Conservation (phyloP, 768 basidiomycete species). For the Panaeolus papilionaceus region DNA sequence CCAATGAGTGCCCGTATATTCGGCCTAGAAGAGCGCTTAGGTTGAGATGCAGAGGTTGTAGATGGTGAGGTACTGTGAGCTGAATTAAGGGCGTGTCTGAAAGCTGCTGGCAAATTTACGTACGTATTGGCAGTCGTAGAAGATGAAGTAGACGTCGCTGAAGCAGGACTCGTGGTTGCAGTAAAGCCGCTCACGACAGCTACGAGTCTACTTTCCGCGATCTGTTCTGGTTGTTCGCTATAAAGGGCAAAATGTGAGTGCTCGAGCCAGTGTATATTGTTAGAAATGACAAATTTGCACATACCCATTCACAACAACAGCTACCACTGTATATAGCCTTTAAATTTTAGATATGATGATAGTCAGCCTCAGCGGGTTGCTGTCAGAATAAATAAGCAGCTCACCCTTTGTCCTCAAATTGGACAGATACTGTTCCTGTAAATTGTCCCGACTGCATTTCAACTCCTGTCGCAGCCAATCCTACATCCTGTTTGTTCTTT, state of each 20-base stretch:
- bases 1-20: not conserved
- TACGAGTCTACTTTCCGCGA: not conserved
- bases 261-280: not conserved
- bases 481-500: not conserved
- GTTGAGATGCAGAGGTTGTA: not conserved
- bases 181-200: not conserved
- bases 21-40: not conserved
- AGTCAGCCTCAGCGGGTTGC: not conserved
- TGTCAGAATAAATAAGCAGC: not conserved
- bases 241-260: not conserved
- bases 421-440: not conserved
- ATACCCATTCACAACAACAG: not conserved
- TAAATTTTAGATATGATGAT: not conserved
- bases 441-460: not conserved
- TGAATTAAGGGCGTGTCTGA: not conserved
- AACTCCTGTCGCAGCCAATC: not conserved
- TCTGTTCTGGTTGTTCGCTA: not conserved
- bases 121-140: not conserved
- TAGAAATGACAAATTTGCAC: not conserved
- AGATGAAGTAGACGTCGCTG: not conserved
- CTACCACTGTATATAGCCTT: not conserved
- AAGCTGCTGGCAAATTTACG: not conserved
- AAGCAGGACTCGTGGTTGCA: not conserved
- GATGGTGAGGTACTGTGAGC: not conserved
- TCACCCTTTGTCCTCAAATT: not conserved